These are phyloP conservation scores for Cornus controversa DNA, from an alignment of 148 eudicot species.

Conservation along the genomic window DNA sequence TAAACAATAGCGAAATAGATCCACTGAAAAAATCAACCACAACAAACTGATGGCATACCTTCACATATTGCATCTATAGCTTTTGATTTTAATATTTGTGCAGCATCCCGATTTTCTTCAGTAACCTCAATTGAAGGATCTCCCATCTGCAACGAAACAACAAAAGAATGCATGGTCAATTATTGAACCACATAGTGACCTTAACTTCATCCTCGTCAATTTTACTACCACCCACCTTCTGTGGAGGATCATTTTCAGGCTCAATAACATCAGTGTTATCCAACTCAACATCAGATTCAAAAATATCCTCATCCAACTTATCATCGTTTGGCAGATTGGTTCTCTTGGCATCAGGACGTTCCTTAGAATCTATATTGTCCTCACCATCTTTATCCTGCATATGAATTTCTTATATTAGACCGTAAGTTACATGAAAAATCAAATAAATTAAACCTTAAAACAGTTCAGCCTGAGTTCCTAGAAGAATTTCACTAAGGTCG, in stretches of 20 bases:
- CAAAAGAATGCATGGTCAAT: background rate
- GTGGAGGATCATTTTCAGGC: slow-evolving; percentile 70
- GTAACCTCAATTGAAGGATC: slow-evolving; percentile 55
- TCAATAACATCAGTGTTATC: slow-evolving; percentile 59
- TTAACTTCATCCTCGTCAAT: background rate
- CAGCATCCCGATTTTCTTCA: slow-evolving; percentile 58
- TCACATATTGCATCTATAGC: slow-evolving; percentile 50
- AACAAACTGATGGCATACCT: slow-evolving; percentile 33
- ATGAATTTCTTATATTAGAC: slow-evolving; percentile 15
- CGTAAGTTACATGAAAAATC: background rate
- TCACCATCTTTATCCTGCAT: slow-evolving; percentile 33
- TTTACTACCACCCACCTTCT: slow-evolving; percentile 35
- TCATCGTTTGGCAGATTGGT: slow-evolving; percentile 21
- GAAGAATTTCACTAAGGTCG: background rate
- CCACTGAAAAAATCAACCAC: background rate
- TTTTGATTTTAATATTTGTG: slow-evolving; percentile 50
- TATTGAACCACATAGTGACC: background rate
- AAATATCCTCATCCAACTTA: slow-evolving; percentile 33
- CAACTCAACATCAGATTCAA: slow-evolving; percentile 68
- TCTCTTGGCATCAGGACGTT: slow-evolving; percentile 13
- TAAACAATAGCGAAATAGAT: background rate
- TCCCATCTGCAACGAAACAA: slow-evolving; percentile 56
- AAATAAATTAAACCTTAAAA: background rate
- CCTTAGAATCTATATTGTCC: slow-evolving; percentile 6
- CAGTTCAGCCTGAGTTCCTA: background rate